Evolutionary conservation across 2,329 filamentous ascomycete genomes (phyloP).

Genomic region (Sphaerulina musiva): DNA sequence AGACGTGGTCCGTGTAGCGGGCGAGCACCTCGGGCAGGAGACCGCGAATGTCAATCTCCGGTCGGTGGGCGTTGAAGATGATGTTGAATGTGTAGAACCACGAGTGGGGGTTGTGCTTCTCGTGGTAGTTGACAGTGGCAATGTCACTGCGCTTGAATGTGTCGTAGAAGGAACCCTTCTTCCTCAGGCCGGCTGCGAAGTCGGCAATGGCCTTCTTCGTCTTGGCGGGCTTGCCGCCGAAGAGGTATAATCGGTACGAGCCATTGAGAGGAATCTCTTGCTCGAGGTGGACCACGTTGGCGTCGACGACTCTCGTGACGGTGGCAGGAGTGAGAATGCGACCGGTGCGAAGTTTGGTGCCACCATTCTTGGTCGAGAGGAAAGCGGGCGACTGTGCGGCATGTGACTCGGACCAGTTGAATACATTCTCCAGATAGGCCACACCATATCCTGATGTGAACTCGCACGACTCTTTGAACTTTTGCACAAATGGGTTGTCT

Average conservation of each 20-base stretch:
- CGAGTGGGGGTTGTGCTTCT: slow-evolving; percentile 78
- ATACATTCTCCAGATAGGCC: slow-evolving; percentile 69
- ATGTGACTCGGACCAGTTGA: slow-evolving; percentile 77
- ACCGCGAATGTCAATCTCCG: slow-evolving; percentile 63
- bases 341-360: slow-evolving; percentile 63
- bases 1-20: slow-evolving; percentile 74
- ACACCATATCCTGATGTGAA: slow-evolving; percentile 92
- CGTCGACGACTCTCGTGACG: slow-evolving; percentile 80
- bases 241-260: slow-evolving; percentile 78
- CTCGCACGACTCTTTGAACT: slow-evolving; percentile 84
- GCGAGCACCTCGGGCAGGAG: slow-evolving; percentile 65
- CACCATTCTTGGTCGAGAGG: slow-evolving; percentile 48
- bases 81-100: slow-evolving; percentile 73
- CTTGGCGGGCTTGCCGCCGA: slow-evolving; percentile 61
- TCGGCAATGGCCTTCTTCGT: slow-evolving; percentile 61
- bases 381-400: slow-evolving; percentile 64
- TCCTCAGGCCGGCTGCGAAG: slow-evolving; percentile 58
- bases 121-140: slow-evolving; percentile 62
- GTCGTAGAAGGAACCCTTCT: slow-evolving; percentile 65
- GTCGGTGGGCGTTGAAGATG: slow-evolving; percentile 62
- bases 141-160: slow-evolving; percentile 58
- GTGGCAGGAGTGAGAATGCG: slow-evolving; percentile 70
- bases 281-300: slow-evolving; percentile 83
- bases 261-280: slow-evolving; percentile 86
- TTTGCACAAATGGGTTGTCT: slow-evolving; percentile 77